These are phyloP conservation scores for Tubosaeta sp. DNA, from an alignment of 768 basidiomycete species.

Conservation along the genomic window DNA sequence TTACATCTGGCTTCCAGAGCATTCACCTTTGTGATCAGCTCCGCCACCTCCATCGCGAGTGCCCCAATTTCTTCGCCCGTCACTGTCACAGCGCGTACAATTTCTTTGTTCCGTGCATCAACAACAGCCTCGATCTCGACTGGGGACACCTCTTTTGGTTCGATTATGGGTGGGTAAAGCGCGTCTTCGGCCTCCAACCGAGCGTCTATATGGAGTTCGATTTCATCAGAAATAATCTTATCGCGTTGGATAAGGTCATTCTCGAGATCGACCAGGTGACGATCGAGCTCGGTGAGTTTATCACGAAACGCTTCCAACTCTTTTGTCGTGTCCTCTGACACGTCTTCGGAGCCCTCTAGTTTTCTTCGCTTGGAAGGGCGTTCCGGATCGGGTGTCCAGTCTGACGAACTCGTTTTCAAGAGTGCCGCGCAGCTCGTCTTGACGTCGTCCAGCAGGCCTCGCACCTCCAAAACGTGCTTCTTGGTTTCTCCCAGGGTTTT, in stretches of 20 bases:
- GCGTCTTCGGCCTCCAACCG: slow-evolving; percentile 26
- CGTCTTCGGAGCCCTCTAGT: slow-evolving; percentile 8
- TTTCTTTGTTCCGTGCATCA: slow-evolving; percentile 19
- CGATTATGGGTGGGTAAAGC: slow-evolving; percentile 19
- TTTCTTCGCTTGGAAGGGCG: slow-evolving; percentile 28
- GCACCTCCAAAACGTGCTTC: slow-evolving; percentile 31
- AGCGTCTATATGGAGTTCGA: slow-evolving; percentile 28
- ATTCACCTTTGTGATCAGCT: slow-evolving; percentile 29
- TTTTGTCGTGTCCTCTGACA: slow-evolving; percentile 1
- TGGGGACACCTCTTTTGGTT: slow-evolving; percentile 12
- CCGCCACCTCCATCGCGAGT: slow-evolving; percentile 29
- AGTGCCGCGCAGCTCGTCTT: slow-evolving; percentile 20
- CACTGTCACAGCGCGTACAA: slow-evolving; percentile 10
- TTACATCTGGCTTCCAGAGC: slow-evolving; percentile 18
- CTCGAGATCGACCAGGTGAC: slow-evolving; percentile 30
- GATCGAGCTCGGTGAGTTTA: slow-evolving; percentile 25
- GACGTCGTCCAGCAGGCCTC: slow-evolving; percentile 19
- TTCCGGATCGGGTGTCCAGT: slow-evolving; percentile 14
- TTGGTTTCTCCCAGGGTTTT: slow-evolving; percentile 21
- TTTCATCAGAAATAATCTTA: slow-evolving; percentile 23
- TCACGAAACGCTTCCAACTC: slow-evolving; percentile 29
- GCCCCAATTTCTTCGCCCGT: slow-evolving; percentile 29
- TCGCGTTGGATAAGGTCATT: slow-evolving; percentile 36
- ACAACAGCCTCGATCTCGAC: slow-evolving; percentile 25
- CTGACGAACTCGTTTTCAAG: slow-evolving; percentile 14